Percentiles rank a stretch among this genome's conserved stretches.
Conservation (phyloP, 768 basidiomycete species). For the Kwoniella sp. region DNA sequence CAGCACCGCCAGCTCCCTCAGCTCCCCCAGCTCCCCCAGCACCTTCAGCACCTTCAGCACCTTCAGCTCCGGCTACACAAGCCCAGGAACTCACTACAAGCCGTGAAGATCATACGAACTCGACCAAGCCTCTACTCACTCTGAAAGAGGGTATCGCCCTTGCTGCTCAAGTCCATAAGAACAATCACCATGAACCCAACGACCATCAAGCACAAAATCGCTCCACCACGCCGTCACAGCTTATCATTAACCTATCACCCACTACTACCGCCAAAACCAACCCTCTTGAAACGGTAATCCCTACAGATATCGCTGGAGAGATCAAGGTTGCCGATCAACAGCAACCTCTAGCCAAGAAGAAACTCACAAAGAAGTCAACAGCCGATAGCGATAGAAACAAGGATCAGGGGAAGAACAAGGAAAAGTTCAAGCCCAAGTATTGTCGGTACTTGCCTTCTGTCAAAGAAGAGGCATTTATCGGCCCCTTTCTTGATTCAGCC, state of each 20-base stretch:
- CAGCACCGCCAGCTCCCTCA: background rate
- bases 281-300: no score
- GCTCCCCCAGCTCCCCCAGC: background rate
- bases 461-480: conserved; percentile 17
- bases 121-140: background rate
- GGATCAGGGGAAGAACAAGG: background rate
- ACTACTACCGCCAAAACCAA: no score
- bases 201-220: no score
- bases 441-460: conserved; percentile 8
- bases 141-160: background rate
- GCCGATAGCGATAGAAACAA: no score
- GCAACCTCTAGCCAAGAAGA: no score
- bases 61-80: background rate
- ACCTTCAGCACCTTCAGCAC: background rate
- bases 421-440: background rate
- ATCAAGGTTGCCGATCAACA: no score
- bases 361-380: no score
- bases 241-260: no score
- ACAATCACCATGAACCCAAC: background rate
- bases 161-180: background rate
- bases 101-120: no score
- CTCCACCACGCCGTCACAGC: no score
- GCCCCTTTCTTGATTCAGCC: background rate
- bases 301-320: no score
- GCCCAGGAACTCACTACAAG: no score